Evolutionary conservation across 768 basidiomycete species (phyloP), one percentile per base, ranked within the genome.

Genomic region (Serendipita sp.): DNA sequence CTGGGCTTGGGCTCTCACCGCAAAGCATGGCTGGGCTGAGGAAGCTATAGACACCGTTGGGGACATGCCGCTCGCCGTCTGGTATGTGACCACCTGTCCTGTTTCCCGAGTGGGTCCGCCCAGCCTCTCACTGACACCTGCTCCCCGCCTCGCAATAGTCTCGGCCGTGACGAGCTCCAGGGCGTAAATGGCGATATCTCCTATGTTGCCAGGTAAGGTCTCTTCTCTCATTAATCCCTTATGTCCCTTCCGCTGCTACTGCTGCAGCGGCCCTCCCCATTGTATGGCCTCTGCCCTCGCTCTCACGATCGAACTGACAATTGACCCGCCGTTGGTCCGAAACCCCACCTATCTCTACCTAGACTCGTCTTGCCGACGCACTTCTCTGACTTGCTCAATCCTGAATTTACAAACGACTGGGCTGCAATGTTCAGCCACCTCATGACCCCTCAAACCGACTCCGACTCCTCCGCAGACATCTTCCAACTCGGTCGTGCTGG

Each of bases 401-500:
- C 56, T n/a, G 56, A 60, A 60, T 60, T 60, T 38, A 60, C 56
- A 60, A 28, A 60, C 36, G 56, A 60, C 36, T 60, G 56, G 56
- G 56, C 56, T 60, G 56, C 56, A 23, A 60, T 60, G 56, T 60
- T 60, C 34, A 60, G 56, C 36, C 56, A 60, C 34, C 56, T 60
- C 36, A 60, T 35, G 56, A 32, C 18, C 18, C 28, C 28, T 3
- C 56, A 28, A 23, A 4, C 10, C 56, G 16, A 10, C 56, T 23
- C 28, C 36, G 23, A 23, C 36, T 30, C 52, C 52, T 13, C 56
- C 56, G 34, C 56, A 23, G 56, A 60, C 34, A 60, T 60, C 34
- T 60, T 60, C 34, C 28, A 60, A 28, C 56, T 60, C 56, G 56
- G 56, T 36, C 56, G 56, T 60, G 56, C 56, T 60, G 56, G 56